A percentile compares a stretch with the other conserved stretches of the same genome.
These are phyloP conservation scores for Dichomitus squalens DNA, from an alignment of 1,284 basidiomycete species.

Conservation along the genomic window DNA sequence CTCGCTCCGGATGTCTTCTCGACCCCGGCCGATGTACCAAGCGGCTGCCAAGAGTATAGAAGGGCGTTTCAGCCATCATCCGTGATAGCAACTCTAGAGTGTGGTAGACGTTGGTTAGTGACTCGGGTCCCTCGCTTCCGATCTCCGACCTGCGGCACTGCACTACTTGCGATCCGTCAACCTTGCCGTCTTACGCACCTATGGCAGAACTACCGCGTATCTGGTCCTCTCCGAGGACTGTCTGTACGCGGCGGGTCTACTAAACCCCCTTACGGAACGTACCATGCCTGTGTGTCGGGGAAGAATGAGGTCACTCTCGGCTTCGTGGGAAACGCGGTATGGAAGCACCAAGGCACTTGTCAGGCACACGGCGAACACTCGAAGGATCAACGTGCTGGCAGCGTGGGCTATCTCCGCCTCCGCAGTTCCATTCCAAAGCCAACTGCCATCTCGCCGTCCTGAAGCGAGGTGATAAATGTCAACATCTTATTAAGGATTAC, in stretches of 20 bases:
- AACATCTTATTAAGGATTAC: background rate
- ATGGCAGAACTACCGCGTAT: background rate
- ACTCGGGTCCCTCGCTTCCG: background rate
- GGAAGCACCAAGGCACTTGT: too few species aligned
- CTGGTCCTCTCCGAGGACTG: background rate
- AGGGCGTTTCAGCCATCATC: background rate
- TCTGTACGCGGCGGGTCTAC: background rate
- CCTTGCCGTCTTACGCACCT: background rate
- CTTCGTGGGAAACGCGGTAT: too few species aligned
- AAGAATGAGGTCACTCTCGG: too few species aligned
- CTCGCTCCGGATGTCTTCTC: background rate
- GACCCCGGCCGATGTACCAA: background rate
- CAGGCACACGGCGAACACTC: too few species aligned
- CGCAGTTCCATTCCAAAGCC: too few species aligned
- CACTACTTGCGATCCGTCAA: too few species aligned
- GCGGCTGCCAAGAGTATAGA: background rate
- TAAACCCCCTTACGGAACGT: too few species aligned
- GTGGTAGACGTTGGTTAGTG: background rate
- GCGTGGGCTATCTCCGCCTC: too few species aligned
- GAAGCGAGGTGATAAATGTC: background rate
- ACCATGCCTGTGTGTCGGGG: too few species aligned
- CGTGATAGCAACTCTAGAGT: background rate
- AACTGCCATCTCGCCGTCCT: background rate
- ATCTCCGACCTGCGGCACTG: background rate
- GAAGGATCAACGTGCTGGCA: too few species aligned